Evolutionary conservation across 768 basidiomycete genomes (phyloP).

Genomic region (Termitomyces sp.): DNA sequence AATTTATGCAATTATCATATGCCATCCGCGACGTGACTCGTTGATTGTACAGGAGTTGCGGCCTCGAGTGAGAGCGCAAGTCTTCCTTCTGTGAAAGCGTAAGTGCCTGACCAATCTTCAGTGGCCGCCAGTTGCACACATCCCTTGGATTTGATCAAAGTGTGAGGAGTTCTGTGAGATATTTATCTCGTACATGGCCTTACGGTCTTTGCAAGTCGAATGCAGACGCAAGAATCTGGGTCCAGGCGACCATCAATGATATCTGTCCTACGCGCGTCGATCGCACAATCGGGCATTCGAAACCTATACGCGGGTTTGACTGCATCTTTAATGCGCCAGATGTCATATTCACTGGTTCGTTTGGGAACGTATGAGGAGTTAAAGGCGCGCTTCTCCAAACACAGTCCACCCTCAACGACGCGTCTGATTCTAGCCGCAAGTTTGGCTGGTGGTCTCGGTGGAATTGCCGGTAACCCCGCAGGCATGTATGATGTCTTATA

Average conservation of each 20-base stretch:
- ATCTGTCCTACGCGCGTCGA: slow-evolving; percentile 58
- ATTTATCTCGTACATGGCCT: slow-evolving; percentile 2
- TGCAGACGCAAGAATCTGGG: slow-evolving; percentile 68
- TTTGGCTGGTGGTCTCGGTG: slow-evolving; percentile 77
- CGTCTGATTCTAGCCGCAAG: slow-evolving; percentile 62
- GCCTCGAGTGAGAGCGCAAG: slow-evolving; percentile 50
- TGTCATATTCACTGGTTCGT: slow-evolving; percentile 88
- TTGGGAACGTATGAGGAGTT: slow-evolving; percentile 80
- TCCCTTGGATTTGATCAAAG: slow-evolving; percentile 84
- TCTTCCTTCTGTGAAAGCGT: background rate
- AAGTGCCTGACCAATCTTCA: slow-evolving; percentile 23
- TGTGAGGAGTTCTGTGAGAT: slow-evolving; percentile 40
- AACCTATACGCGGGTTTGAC: slow-evolving; percentile 81
- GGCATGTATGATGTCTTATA: slow-evolving; percentile 30
- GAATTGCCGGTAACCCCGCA: slow-evolving; percentile 83
- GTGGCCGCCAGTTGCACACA: slow-evolving; percentile 84
- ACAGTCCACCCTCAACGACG: slow-evolving; percentile 50
- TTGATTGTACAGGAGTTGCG: slow-evolving; percentile 44
- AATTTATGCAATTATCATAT: background rate
- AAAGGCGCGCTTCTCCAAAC: slow-evolving; percentile 52
- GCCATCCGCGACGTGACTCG: background rate
- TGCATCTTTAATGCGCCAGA: slow-evolving; percentile 82
- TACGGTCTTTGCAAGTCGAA: slow-evolving; percentile 46
- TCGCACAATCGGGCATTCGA: slow-evolving; percentile 64
- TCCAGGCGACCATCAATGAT: slow-evolving; percentile 62